Evolutionary conservation across 2,329 filamentous ascomycete genomes (phyloP).

Genomic region (Fusarium sp.): DNA sequence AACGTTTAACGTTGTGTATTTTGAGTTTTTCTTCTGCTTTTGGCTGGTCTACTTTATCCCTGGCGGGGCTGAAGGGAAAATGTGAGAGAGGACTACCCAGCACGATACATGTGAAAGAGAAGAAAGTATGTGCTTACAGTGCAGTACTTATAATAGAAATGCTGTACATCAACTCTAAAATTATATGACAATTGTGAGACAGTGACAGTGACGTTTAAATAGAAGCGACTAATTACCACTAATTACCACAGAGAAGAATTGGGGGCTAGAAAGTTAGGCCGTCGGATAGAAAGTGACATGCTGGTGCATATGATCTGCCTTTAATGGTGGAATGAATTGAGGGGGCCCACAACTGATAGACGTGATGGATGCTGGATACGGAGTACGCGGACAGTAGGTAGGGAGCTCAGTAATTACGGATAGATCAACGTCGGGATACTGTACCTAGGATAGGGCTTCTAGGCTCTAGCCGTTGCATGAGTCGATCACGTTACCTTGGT

Average conservation of each 20-base stretch:
- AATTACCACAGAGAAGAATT: not conserved
- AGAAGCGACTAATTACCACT: not conserved
- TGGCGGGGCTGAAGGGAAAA: constrained; percentile 29
- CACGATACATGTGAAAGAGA: not conserved
- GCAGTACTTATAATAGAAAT: not conserved
- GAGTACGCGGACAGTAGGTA: not conserved
- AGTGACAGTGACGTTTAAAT: constrained; percentile 5
- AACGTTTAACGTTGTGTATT: constrained; percentile 29
- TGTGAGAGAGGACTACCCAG: constrained; percentile 22
- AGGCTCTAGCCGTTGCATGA: constrained; percentile 9
- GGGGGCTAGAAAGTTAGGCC: constrained; percentile 5
- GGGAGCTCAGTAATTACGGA: no score
- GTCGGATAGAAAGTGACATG: constrained; percentile 19
- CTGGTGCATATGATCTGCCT: constrained; percentile 34
- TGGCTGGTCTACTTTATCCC: constrained; percentile 1
- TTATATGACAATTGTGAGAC: not conserved
- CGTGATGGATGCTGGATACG: constrained; percentile 15
- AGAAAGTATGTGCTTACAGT: not conserved
- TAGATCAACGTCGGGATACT: not conserved
- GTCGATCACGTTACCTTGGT: constrained; percentile 1
- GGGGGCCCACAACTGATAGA: constrained; percentile 9
- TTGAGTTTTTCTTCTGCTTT: not conserved
- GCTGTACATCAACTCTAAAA: constrained; percentile 2
- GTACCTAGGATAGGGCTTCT: not conserved
- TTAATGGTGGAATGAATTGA: constrained; percentile 17